Conservation (phyloP, 2,329 filamentous ascomycete genomes). For the Xylaria sp. region DNA sequence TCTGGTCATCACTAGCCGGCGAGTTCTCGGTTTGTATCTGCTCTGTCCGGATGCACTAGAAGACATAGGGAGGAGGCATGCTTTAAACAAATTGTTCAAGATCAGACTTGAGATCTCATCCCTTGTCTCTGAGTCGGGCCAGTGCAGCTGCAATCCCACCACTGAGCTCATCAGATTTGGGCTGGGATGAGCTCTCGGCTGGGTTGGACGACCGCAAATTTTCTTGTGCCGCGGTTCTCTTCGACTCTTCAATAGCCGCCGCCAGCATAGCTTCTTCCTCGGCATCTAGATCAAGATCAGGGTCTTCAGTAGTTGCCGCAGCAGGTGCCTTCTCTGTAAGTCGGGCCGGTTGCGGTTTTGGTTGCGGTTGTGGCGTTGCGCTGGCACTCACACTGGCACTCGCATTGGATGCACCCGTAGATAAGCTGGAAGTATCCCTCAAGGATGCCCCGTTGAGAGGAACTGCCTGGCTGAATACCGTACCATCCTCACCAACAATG, state of each 20-base stretch:
- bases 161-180: slow-evolving; percentile 42
- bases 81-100: slow-evolving; percentile 3
- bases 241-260: slow-evolving; percentile 44
- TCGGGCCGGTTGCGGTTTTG: slow-evolving; percentile 2
- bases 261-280: slow-evolving; percentile 47
- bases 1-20: not conserved
- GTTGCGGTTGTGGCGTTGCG: slow-evolving; percentile 20
- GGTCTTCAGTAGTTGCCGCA: slow-evolving; percentile 1
- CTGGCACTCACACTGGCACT: slow-evolving; percentile 11
- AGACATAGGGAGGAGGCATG: too few species aligned
- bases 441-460: slow-evolving; percentile 38
- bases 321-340: slow-evolving; percentile 1
- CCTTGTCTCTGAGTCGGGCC: slow-evolving; percentile 50
- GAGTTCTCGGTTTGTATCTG: not conserved
- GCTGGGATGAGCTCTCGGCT: slow-evolving; percentile 17
- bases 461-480: slow-evolving; percentile 35
- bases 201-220: slow-evolving; percentile 17
- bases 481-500: slow-evolving; percentile 25
- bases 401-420: slow-evolving; percentile 25
- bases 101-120: slow-evolving; percentile 18
- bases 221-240: slow-evolving; percentile 35
- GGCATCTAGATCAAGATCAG: slow-evolving; percentile 40
- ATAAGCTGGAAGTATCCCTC: slow-evolving; percentile 36
- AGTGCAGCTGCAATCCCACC: slow-evolving; percentile 57
- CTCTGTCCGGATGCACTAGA: too few species aligned